Percentiles rank a stretch among this genome's conserved stretches.
These are phyloP conservation scores for Clitopilus hobsonii DNA, from an alignment of 768 basidiomycete species.

Conservation along the genomic window DNA sequence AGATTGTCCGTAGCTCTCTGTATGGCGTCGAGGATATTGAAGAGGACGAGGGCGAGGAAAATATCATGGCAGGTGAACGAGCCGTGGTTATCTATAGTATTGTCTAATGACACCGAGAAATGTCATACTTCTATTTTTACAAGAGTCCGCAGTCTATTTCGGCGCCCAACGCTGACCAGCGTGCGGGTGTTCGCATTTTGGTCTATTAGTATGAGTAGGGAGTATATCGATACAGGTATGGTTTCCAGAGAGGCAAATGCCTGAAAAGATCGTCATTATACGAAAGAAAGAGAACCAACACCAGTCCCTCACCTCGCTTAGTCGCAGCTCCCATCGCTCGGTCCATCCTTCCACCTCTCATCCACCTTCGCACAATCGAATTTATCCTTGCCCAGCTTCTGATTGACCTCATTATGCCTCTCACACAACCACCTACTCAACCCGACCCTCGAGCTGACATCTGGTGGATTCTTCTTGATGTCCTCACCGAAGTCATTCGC, in stretches of 20 bases:
- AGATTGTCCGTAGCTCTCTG: no score
- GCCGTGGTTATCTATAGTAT: background rate
- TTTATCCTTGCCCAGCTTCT: slow-evolving; percentile 71
- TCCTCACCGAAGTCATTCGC: slow-evolving; percentile 77
- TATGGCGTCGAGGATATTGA: background rate
- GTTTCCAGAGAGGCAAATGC: slow-evolving; percentile 4
- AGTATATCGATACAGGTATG: background rate
- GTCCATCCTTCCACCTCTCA: slow-evolving; percentile 92
- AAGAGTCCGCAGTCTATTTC: background rate
- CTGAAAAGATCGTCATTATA: no score
- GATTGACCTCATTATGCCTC: slow-evolving; percentile 91
- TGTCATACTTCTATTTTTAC: background rate
- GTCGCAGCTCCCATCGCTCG: slow-evolving; percentile 84
- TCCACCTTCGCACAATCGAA: slow-evolving; percentile 84
- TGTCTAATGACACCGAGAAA: background rate
- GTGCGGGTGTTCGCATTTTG: background rate
- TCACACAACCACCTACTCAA: slow-evolving; percentile 87
- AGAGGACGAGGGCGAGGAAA: background rate
- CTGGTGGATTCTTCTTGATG: slow-evolving; percentile 63
- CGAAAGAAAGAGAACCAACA: background rate
- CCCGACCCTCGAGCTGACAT: slow-evolving; percentile 64
- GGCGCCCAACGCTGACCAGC: background rate
- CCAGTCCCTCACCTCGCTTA: slow-evolving; percentile 20
- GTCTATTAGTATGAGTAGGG: background rate
- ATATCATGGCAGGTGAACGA: background rate